phyloP scores from a whole-genome alignment of 176 grass and related monocot species.

The Bromus sterilis region DNA sequence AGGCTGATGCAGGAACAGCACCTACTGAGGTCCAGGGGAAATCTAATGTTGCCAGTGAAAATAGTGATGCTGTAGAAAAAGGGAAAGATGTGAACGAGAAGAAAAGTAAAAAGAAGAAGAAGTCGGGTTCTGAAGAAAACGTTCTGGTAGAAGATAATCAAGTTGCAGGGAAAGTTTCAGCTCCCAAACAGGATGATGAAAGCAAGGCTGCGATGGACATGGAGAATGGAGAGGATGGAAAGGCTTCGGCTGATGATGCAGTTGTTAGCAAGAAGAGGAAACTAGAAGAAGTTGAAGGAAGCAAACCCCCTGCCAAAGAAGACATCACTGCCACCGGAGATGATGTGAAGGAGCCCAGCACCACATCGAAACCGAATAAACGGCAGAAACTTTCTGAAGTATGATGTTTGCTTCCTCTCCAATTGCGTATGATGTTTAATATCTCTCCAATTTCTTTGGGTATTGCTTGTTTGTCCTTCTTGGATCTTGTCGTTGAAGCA shows the following conservation, averaged over 20 bases:
- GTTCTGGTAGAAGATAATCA: slow-evolving; percentile 36
- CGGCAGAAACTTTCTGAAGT: slow-evolving; percentile 69
- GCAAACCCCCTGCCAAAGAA: slow-evolving; percentile 13
- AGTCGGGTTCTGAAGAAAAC: slow-evolving; percentile 38
- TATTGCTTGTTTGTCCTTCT: not conserved
- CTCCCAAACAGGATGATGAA: slow-evolving; percentile 20
- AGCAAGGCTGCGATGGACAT: slow-evolving; percentile 33
- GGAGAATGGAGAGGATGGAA: slow-evolving; percentile 26
- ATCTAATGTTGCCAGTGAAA: not conserved
- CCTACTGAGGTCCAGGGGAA: not conserved
- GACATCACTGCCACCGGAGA: slow-evolving; percentile 12
- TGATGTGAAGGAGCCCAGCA: slow-evolving; percentile 17
- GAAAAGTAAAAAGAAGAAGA: slow-evolving; percentile 50
- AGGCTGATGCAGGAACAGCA: slow-evolving; percentile 9
- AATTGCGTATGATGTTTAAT: slow-evolving; percentile 9
- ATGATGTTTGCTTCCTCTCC: not conserved
- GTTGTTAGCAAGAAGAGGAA: slow-evolving; percentile 57
- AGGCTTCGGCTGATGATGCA: slow-evolving; percentile 20
- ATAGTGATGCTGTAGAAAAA: slow-evolving; percentile 7
- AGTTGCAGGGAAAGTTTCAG: slow-evolving; percentile 14
- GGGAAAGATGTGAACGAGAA: slow-evolving; percentile 26
- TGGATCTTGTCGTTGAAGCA: no score
- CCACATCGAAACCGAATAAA: slow-evolving; percentile 34
- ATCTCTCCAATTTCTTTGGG: not conserved
- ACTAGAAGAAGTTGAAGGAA: slow-evolving; percentile 31